Conservation (phyloP, 371 early-diverging fungal species). For the Nosema muscidifuracis region DNA sequence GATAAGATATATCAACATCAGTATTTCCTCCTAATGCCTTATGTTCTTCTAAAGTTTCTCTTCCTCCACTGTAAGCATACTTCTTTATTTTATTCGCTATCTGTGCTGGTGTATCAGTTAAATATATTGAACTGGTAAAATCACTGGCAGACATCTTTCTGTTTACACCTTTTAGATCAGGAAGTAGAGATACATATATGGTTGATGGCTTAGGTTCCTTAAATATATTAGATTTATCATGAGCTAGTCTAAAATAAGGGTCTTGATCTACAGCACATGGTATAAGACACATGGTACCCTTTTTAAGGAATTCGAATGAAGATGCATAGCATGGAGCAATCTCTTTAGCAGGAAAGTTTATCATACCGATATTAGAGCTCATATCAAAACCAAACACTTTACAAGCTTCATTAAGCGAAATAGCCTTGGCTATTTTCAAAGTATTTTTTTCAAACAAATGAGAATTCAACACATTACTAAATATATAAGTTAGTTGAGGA, state of each 20-base stretch:
- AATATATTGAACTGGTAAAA: constrained; percentile 80
- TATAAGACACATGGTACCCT: constrained; percentile 85
- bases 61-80: constrained; percentile 91
- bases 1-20: constrained; percentile 91
- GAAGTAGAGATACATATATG: constrained; percentile 89
- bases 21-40: constrained; percentile 78
- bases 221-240: constrained; percentile 83
- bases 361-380: constrained; percentile 54
- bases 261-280: constrained; percentile 99
- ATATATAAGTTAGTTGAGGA: constrained; percentile 93
- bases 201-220: constrained; percentile 90
- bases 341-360: constrained; percentile 58
- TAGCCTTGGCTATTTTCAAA: constrained; percentile 50
- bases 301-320: constrained; percentile 57
- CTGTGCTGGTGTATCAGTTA: constrained; percentile 79
- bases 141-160: constrained; percentile 95
- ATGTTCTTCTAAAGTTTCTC: constrained; percentile 82
- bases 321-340: constrained; percentile 61
- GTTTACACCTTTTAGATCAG: constrained; percentile 73
- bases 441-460: constrained; percentile 66
- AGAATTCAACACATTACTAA: constrained; percentile 80
- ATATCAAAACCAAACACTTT: constrained; percentile 61
- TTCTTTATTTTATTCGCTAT: constrained; percentile 96
- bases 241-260: constrained; percentile 95
- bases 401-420: constrained; percentile 58